phyloP scores from a whole-genome alignment of 495 filamentous ascomycete genomes.

The Copromyces sp. region DNA sequence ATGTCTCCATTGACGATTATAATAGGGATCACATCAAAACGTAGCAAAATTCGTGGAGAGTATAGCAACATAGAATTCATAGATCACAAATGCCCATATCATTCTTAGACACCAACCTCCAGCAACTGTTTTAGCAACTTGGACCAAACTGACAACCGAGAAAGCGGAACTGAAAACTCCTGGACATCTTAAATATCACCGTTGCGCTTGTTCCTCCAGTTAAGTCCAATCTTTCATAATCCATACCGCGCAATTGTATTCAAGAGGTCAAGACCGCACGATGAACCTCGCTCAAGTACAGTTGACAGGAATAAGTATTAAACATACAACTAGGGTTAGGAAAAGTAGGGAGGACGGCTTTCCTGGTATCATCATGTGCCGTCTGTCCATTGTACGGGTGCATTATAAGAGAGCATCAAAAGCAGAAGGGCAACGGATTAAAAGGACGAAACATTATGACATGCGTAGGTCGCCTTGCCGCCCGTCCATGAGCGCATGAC shows the following conservation, averaged over 20 bases:
- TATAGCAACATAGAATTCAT: neutral
- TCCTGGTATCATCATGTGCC: neutral
- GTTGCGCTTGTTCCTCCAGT: neutral
- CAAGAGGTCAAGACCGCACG: neutral
- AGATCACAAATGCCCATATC: neutral
- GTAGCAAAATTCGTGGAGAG: neutral
- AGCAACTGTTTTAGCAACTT: neutral
- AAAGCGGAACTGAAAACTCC: neutral
- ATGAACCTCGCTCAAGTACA: neutral
- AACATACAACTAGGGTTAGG: neutral
- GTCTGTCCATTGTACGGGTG: neutral
- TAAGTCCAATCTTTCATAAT: neutral
- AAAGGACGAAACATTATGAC: neutral
- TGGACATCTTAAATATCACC: neutral
- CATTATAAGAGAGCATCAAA: neutral
- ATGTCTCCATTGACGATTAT: neutral
- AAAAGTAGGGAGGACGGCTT: neutral
- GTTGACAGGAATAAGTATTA: neutral
- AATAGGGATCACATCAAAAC: neutral
- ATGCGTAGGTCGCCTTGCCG: neutral
- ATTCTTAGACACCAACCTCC: neutral
- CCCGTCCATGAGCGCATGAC: neutral
- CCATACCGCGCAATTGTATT: neutral
- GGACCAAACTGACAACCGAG: neutral
- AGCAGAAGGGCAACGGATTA: neutral